phyloP scores from a whole-genome alignment of 2,329 filamentous ascomycete species.

The Ceratocystis variospora region DNA sequence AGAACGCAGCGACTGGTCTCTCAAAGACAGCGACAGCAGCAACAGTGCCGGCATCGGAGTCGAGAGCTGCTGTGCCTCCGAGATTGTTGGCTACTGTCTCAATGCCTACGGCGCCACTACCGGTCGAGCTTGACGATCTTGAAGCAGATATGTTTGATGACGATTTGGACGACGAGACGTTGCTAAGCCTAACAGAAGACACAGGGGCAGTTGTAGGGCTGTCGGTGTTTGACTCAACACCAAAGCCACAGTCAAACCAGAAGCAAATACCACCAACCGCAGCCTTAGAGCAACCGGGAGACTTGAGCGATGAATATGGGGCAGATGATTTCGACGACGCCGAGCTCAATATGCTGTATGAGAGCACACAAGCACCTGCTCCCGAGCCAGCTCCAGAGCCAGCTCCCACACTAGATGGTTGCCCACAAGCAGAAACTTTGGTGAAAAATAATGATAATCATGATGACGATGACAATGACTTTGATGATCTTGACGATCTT shows the following conservation, averaged over 20 bases:
- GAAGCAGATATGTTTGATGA: slow-evolving; percentile 20
- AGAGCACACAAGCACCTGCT: slow-evolving; percentile 26
- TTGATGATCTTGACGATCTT: slow-evolving; percentile 15
- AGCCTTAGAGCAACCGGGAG: not conserved
- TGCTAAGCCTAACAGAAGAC: slow-evolving; percentile 13
- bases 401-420: not conserved
- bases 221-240: slow-evolving; percentile 7
- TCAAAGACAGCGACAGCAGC: not conserved
- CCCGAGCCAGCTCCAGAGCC: slow-evolving; percentile 22
- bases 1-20: not conserved
- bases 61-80: not conserved
- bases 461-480: slow-evolving; percentile 11
- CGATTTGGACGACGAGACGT: slow-evolving; percentile 16
- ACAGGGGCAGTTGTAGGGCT: slow-evolving; percentile 12
- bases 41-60: not conserved
- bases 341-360: slow-evolving; percentile 29
- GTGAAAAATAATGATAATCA: not conserved
- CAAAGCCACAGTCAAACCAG: not conserved
- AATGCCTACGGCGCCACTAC: not conserved
- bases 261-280: not conserved
- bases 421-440: not conserved
- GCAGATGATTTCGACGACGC: slow-evolving; percentile 50
- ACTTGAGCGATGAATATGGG: slow-evolving; percentile 36
- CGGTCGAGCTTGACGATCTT: slow-evolving; percentile 15
- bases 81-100: not conserved